These are phyloP conservation scores for Elongisporangium undulatum DNA, from an alignment of 352 stramenopile species.

Conservation along the genomic window DNA sequence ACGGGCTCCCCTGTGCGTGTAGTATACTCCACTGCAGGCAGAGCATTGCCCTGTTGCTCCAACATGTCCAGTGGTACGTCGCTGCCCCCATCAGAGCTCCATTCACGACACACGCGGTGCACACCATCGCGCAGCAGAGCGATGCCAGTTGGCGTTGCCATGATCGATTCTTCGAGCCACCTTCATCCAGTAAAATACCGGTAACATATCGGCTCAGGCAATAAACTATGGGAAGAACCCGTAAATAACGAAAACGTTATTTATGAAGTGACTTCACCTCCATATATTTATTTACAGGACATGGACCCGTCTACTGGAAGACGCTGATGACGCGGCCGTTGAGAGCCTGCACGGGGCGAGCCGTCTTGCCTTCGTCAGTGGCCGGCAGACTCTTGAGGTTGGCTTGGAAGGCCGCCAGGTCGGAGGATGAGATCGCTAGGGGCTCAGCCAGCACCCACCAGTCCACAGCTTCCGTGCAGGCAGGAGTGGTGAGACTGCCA, in stretches of 20 bases:
- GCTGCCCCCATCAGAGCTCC: background rate
- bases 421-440: constrained; percentile 12
- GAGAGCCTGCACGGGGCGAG: constrained; percentile 19
- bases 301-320: constrained; percentile 5
- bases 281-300: background rate
- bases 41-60: background rate
- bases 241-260: no score
- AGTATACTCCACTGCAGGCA: background rate
- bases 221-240: background rate
- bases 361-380: constrained; percentile 19
- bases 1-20: constrained; percentile 3
- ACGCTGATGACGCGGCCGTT: constrained; percentile 14
- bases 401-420: constrained; percentile 17
- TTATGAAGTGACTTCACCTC: no score
- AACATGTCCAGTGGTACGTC: background rate
- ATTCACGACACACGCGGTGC: background rate
- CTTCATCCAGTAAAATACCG: background rate
- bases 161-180: background rate
- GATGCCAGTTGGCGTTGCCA: background rate
- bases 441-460: constrained; percentile 29
- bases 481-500: constrained; percentile 24
- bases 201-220: background rate
- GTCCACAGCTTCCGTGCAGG: constrained; percentile 27
- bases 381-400: constrained; percentile 17
- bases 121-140: background rate